Conservation (phyloP, 495 filamentous ascomycete genomes). For the Aspergillus ostianus region DNA sequence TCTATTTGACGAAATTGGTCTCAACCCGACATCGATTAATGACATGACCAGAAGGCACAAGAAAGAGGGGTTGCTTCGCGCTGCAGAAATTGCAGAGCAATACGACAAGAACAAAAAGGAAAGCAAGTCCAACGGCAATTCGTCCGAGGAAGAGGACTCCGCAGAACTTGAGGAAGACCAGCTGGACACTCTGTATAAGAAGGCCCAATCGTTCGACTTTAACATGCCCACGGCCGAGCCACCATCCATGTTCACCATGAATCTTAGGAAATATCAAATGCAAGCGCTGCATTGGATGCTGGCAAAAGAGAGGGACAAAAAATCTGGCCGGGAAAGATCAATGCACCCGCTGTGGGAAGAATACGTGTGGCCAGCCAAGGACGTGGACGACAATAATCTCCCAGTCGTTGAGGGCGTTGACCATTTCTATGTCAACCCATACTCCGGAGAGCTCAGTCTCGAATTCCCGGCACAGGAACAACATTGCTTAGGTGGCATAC, state of each 20-base stretch:
- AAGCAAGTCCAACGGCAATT: conserved; percentile 44
- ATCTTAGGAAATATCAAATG: conserved; percentile 88
- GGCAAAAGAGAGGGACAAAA: conserved; percentile 81
- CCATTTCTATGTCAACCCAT: conserved; percentile 92
- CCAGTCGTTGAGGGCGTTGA: conserved; percentile 60
- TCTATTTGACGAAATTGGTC: conserved; percentile 83
- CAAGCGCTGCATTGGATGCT: conserved; percentile 97
- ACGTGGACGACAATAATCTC: conserved; percentile 77
- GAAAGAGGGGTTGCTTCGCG: conserved; percentile 76
- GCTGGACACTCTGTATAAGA: conserved; percentile 89
- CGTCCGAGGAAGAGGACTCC: conserved; percentile 73
- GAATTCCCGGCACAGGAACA: conserved; percentile 92
- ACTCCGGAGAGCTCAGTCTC: conserved; percentile 91
- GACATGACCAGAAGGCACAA: conserved; percentile 77
- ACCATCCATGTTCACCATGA: conserved; percentile 74
- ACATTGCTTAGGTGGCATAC: conserved; percentile 87
- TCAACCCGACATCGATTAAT: conserved; percentile 70
- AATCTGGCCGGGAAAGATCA: conserved; percentile 62
- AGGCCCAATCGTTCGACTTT: conserved; percentile 96
- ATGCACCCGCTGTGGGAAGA: conserved; percentile 99
- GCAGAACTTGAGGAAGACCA: conserved; percentile 94
- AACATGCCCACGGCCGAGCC: conserved; percentile 83
- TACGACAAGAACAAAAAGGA: conserved; percentile 68
- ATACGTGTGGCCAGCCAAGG: conserved; percentile 84
- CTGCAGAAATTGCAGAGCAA: conserved; percentile 80